Base-by-base conservation (phyloP, 192 early-diverging fungal species). In the Diversispora eburnea region DNA sequence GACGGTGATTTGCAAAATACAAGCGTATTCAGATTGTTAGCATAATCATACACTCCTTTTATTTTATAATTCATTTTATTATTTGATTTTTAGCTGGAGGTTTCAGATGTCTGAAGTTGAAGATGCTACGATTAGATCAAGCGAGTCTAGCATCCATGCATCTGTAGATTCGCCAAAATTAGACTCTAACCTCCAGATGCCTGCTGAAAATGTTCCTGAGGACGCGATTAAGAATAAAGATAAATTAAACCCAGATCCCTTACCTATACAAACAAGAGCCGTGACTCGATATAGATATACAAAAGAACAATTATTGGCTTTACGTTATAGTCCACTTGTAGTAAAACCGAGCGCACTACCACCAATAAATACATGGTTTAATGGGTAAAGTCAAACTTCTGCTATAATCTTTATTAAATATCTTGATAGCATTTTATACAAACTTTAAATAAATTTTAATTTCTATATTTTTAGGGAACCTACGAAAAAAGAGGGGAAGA, bases 281-380 rank as follows among this genome's bases (percentile, higher is more conserved):
- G 58, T 72, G 15, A 45, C 10, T 5, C 79, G 76, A 33, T 82
- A 79, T 73, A 76, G 79, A 20, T 82, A 82, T 73, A 79, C 81
- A 8, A 75, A 75, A 56, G 81, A 79, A 49, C 77, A 79, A 71
- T 48, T 82, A 47, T 42, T 82, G 66, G 78, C 74, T 33, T 79
- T 78, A 41, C 76, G 78, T 3, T 70, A 82, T 54, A 82, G 81
- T 51, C 81, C 81, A 15, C 69, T 82, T 39, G 81, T 82, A 5
- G 54, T 78, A 41, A 59, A 73, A 51, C 81, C 81, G 54, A 76
- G 72, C 15, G 76, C 74, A 10, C 70, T 82, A 51, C 81, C 76
- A 15, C 74, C 81, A 57, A 79, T 69, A 10, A 77, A 45, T 68
- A 56, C 75, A n/a, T 77, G 81, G 81, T 82, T 79, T 33, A 33